Base-by-base conservation (phyloP, 148 eudicot species). In the Vaccinium corymbosum region DNA sequence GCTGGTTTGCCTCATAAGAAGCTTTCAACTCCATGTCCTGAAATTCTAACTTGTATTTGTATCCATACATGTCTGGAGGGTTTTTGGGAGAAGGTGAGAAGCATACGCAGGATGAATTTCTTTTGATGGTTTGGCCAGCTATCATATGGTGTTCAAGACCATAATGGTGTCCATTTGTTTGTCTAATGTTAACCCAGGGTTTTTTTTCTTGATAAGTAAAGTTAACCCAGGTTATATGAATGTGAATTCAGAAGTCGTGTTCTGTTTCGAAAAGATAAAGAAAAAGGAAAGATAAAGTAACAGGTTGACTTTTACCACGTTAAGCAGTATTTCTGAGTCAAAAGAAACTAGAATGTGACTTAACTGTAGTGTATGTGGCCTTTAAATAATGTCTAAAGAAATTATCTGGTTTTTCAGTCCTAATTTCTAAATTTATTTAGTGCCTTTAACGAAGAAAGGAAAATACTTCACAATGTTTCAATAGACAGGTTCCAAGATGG, bases 401-500 rank as follows among this genome's bases (percentile, higher is more conserved):
- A 76, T 76, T 57, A 83, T 76, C 57, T 75, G 74, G 42, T 57
- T 9, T 75, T 42, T 22, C 64, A n/a, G 15, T 56, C 72, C 20
- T 83, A 38, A 19, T 59, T 76, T 35, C 46, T 59, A 10, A 42
- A 46, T 42, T 14, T 59, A 27, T 46, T 8, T 81, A 51, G 61
- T 16, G 20, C 14, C 27, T 68, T 11, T 19, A 50, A 50, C 0
- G 46, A 76, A n/a, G 15, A 49, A n/a, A 76, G 51, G 11, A 46
- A 48, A 80, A 64, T 20, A 52, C 66, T n/a, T 50, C 32, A 27
- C 27, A 71, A 38, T 19, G 19, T 72, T n/a, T 84, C 48, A 85
- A 83, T 79, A 75, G 61, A 79, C 91, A 96, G 98, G 98, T 93
- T 48, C 94, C 97, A 66, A 90, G 89, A 14, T 96, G 98, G 98